Percentiles rank a stretch among this genome's conserved stretches.
phyloP scores from a whole-genome alignment of 495 filamentous ascomycete species.

The Clohesyomyces aquaticus region DNA sequence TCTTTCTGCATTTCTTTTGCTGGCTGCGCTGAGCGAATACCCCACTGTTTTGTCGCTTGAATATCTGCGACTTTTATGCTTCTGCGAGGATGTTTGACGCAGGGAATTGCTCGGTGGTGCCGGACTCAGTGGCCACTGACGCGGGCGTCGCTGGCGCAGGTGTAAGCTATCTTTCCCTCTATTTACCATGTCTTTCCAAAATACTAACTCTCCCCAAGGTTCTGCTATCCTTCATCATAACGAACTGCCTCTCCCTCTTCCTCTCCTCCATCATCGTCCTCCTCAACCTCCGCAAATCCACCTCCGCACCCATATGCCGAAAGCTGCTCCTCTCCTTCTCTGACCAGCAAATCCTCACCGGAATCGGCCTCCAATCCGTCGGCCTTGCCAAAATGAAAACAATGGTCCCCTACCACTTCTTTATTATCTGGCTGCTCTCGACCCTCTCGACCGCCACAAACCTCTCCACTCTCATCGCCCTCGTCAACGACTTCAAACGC shows the following conservation, averaged over 20 bases:
- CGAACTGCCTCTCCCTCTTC: constrained; percentile 55
- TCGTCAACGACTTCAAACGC: constrained; percentile 62
- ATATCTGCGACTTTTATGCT: background rate
- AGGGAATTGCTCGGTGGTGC: constrained; percentile 54
- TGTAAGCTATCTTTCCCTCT: constrained; percentile 46
- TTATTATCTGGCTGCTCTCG: constrained; percentile 65
- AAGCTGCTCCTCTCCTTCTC: constrained; percentile 62
- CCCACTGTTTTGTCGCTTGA: background rate
- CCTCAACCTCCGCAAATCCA: constrained; percentile 46
- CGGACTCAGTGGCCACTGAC: constrained; percentile 53
- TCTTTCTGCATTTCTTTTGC: background rate
- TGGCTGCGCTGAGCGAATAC: background rate
- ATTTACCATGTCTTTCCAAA: background rate
- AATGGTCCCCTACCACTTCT: constrained; percentile 65
- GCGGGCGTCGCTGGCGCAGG: constrained; percentile 62
- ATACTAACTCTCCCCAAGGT: constrained; percentile 45
- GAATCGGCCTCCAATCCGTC: constrained; percentile 61
- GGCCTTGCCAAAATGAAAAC: constrained; percentile 55
- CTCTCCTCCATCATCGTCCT: constrained; percentile 56
- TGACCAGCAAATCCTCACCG: constrained; percentile 65
- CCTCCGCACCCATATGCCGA: constrained; percentile 53
- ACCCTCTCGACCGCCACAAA: constrained; percentile 62
- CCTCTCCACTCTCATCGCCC: constrained; percentile 58
- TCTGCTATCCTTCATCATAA: constrained; percentile 64
- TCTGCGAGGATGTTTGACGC: constrained; percentile 36